These are phyloP conservation scores for Eucalyptus sp. DNA, from an alignment of 345 rosid species.

Conservation along the genomic window DNA sequence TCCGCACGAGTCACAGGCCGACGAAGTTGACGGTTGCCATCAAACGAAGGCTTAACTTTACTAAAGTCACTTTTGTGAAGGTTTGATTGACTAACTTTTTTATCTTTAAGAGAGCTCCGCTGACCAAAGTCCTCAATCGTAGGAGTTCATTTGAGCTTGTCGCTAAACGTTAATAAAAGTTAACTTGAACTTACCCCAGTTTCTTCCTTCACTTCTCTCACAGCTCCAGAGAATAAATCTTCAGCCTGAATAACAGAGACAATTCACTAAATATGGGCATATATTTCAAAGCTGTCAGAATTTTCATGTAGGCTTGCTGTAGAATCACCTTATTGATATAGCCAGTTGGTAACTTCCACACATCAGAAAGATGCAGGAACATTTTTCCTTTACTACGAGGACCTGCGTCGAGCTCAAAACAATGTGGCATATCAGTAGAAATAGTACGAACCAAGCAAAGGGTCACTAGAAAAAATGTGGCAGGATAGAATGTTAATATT, in stretches of 20 bases:
- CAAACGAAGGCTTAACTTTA: neutral
- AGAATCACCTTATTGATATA: slow-evolving; percentile 30
- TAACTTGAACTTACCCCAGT: slow-evolving; percentile 29
- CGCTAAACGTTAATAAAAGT: neutral
- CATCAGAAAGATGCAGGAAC: slow-evolving; percentile 18
- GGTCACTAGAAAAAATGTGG: neutral
- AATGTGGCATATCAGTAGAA: neutral
- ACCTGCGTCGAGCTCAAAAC: slow-evolving; percentile 3
- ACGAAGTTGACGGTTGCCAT: neutral
- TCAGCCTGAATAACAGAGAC: slow-evolving; percentile 16
- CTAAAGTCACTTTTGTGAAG: neutral
- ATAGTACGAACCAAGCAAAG: neutral
- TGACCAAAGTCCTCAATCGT: neutral
- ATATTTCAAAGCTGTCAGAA: neutral
- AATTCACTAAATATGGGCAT: neutral
- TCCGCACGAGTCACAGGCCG: neutral
- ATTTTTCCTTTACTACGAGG: slow-evolving; percentile 41
- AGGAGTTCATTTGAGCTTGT: neutral
- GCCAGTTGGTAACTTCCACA: slow-evolving; percentile 53
- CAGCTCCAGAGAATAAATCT: slow-evolving; percentile 35
- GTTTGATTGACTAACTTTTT: neutral
- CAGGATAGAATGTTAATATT: neutral
- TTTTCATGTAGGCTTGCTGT: neutral
- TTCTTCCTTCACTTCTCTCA: slow-evolving; percentile 55
- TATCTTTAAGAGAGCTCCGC: neutral